Base-by-base conservation (phyloP, 2,329 filamentous ascomycete genomes). In the Ascosphaera acerosa region DNA sequence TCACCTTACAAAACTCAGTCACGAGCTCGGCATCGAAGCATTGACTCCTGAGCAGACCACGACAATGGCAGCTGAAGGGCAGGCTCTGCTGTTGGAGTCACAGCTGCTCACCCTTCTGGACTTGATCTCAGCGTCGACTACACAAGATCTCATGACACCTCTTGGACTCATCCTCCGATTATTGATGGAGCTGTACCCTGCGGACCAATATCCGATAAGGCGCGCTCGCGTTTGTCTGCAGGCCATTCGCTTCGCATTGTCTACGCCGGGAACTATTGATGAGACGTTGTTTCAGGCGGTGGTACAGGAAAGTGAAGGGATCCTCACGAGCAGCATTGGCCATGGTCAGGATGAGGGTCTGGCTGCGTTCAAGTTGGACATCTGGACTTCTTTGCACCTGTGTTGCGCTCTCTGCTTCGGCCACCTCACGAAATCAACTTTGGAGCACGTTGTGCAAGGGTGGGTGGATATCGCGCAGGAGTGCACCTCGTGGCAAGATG, bases 391-490 rank as follows among this genome's bases (percentile, higher is more conserved):
- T 14, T 38, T 54, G 6, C 43, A 44, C 4, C 35, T 55, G 2
- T 44, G 42, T 7, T 33, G 50, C 18, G 46, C 46, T 12, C 47
- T 55, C 17, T 47, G 46, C 25, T 39, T 44, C 10, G 51, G 49
- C 4, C 37, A 43, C 28, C 38, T 52, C 2, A 38, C 39, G 14
- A 27, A 37, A 3, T 38, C 43, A 5, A 37, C 44, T 10, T 33
- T 55, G 4, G 38, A 44, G 12, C 32, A 38, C 3, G 43, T 50
- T 1, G 41, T 54, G 29, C 37, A 46, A 4, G 50, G 44, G 4
- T 54, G 53, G 49, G 41, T 36, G 18, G 41, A 38, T 15, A 53
- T 68, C 31, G 44, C 57, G 17, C 47, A 44, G 29, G 45, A 53
- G 16, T 59, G 64, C 37, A 37, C 46, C 25, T 51, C 55, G 19